Base-by-base conservation (phyloP, 148 eudicot species). In the Rhododendron ferrugineum region DNA sequence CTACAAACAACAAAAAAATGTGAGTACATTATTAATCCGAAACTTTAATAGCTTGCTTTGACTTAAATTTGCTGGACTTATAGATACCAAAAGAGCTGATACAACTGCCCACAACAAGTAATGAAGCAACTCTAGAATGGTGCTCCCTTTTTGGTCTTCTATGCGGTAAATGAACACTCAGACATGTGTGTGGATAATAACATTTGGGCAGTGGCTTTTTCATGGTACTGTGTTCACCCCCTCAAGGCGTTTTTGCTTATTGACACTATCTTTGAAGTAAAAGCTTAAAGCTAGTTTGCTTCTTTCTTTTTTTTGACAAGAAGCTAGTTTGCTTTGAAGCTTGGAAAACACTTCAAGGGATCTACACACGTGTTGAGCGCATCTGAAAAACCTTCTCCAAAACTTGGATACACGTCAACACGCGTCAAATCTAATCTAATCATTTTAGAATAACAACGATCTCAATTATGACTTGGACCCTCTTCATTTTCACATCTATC, bases 401-500 rank as follows among this genome's bases (percentile, higher is more conserved):
- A 56, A 56, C 42, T 52, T 80, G 64, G 58, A 80, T 81, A 23
- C 14, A 26, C 23, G 15, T 60, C 84, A 81, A 23, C 73, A 28
- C 8, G 42, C 1, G 8, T 18, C 49, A 34, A 74, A 18, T 18
- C 10, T 37, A 9, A 58, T 60, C 50, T 13, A 40, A 22, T 58
- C 26, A 81, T 37, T 42, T 44, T 11, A 77, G 47, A 77, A 58
- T 37, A 36, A 58, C 30, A 58, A 16, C 6, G 4, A 60, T 58
- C 30, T 36, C 6, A 30, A 81, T 81, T 58, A 58, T 60, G 32
- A 30, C 40, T 60, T 36, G 74, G 50, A n/a, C 37, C 50, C 74
- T 81, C 84, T 81, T 81, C 74, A 37, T 54, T 80, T 79, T 50
- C 42, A 28, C 82, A 15, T 49, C 68, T 36, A 22, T 34, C 34